phyloP scores from a whole-genome alignment of 2,329 filamentous ascomycete genomes.

The Sclerotinia nivalis region DNA sequence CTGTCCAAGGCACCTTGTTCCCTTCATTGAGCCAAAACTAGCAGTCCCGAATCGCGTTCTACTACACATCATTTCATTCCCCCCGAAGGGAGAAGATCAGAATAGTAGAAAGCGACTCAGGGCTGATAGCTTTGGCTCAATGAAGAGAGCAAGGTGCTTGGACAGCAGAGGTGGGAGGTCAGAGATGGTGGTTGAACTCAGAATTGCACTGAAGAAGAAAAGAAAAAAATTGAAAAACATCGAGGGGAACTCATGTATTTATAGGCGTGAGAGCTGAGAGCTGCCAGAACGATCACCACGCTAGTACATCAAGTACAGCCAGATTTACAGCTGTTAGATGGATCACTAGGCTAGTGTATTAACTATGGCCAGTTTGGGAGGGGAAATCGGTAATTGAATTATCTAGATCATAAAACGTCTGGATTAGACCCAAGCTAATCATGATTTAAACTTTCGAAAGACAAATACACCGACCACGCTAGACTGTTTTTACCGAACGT shows the following conservation, averaged over 20 bases:
- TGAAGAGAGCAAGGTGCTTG: background rate
- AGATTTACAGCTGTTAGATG: background rate
- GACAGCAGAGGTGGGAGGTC: background rate
- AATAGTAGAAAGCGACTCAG: background rate
- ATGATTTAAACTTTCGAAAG: background rate
- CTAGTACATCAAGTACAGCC: conserved; percentile 1
- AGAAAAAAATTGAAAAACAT: background rate
- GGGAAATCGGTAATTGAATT: background rate
- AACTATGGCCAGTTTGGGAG: background rate
- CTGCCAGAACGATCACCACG: background rate
- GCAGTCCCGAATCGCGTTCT: background rate
- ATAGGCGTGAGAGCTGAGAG: background rate
- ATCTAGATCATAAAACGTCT: background rate
- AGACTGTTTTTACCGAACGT: too few species aligned
- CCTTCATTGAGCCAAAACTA: background rate
- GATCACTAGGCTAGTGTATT: too few species aligned
- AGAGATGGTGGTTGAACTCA: background rate
- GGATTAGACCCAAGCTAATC: background rate
- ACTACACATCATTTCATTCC: background rate
- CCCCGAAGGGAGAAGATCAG: background rate
- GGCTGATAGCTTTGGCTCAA: background rate
- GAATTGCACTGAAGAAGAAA: background rate
- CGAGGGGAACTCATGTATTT: background rate
- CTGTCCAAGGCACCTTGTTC: background rate
- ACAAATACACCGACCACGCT: too few species aligned